These are phyloP conservation scores for Pseudevernia furfuracea DNA, from an alignment of 495 filamentous ascomycete species.

Conservation along the genomic window DNA sequence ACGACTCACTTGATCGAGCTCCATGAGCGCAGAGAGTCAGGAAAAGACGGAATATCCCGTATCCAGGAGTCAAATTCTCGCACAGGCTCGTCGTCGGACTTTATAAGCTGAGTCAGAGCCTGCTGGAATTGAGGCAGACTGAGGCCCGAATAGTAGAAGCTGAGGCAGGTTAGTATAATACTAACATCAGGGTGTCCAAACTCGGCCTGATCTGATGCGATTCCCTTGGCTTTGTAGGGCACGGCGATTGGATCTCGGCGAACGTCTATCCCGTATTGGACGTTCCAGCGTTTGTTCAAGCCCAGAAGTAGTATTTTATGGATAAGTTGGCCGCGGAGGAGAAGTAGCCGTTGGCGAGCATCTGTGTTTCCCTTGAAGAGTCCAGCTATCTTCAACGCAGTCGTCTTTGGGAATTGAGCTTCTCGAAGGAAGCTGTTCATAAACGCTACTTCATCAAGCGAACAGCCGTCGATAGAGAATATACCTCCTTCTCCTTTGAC, in stretches of 20 bases:
- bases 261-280: conserved; percentile 54
- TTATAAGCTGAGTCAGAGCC: conserved; percentile 43
- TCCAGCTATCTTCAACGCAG: background rate
- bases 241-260: conserved; percentile 48
- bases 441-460: background rate
- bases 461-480: conserved; percentile 8
- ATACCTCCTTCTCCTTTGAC: conserved; percentile 16
- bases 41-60: conserved; percentile 32
- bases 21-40: conserved; percentile 38
- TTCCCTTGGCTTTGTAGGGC: conserved; percentile 65
- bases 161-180: conserved; percentile 59
- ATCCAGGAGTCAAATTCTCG: conserved; percentile 51
- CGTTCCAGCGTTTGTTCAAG: conserved; percentile 56
- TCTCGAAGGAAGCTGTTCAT: conserved; percentile 16
- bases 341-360: conserved; percentile 39
- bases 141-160: conserved; percentile 63
- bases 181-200: conserved; percentile 68
- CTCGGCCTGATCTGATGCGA: conserved; percentile 54
- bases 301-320: conserved; percentile 47
- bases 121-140: conserved; percentile 42
- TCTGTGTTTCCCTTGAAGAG: conserved; percentile 32
- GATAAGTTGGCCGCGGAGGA: conserved; percentile 56
- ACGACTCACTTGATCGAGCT: conserved; percentile 43
- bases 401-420: conserved; percentile 4
- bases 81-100: conserved; percentile 50